These are phyloP conservation scores for Tolypocladium ophioglossoides DNA, from an alignment of 2,329 filamentous ascomycete species.

Conservation along the genomic window DNA sequence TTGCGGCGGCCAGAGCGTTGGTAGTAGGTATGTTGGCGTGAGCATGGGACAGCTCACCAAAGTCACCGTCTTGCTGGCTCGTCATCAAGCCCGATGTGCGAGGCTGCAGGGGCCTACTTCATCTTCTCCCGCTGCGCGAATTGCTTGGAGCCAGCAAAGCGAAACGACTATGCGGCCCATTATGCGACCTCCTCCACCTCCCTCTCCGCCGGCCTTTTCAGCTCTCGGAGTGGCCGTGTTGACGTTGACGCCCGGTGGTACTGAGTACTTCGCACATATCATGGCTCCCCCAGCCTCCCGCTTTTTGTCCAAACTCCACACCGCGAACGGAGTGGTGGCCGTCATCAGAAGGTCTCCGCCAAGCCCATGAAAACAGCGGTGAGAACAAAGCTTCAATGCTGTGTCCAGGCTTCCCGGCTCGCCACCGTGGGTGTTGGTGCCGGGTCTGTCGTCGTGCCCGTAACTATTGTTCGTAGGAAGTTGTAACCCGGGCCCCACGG, in stretches of 20 bases:
- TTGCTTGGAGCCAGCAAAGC: conserved; percentile 1
- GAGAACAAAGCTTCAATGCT: not conserved
- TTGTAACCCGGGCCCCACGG: not conserved
- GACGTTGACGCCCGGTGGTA: not conserved
- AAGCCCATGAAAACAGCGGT: not conserved
- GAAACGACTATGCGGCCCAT: not conserved
- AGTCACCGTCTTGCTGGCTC: too few relatives aligned
- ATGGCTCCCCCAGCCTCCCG: not conserved
- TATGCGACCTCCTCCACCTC: not conserved
- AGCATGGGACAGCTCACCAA: too few relatives aligned
- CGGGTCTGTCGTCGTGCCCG: not conserved
- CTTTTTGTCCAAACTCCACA: not conserved
- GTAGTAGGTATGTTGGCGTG: too few relatives aligned
- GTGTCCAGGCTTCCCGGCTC: not conserved
- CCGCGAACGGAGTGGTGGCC: not conserved
- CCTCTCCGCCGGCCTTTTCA: not conserved
- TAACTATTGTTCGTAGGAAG: not conserved
- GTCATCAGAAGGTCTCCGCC: not conserved
- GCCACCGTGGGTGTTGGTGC: too few relatives aligned
- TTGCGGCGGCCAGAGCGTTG: too few relatives aligned
- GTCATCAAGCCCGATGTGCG: too few relatives aligned
- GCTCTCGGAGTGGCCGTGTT: not conserved
- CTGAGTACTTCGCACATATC: too few relatives aligned
- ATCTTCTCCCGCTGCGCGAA: not conserved
- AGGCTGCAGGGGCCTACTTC: not conserved